Evolutionary conservation across 371 early-diverging fungal genomes (phyloP), one percentile per base, ranked within the genome.

Genomic region (Mucor racemosus): DNA sequence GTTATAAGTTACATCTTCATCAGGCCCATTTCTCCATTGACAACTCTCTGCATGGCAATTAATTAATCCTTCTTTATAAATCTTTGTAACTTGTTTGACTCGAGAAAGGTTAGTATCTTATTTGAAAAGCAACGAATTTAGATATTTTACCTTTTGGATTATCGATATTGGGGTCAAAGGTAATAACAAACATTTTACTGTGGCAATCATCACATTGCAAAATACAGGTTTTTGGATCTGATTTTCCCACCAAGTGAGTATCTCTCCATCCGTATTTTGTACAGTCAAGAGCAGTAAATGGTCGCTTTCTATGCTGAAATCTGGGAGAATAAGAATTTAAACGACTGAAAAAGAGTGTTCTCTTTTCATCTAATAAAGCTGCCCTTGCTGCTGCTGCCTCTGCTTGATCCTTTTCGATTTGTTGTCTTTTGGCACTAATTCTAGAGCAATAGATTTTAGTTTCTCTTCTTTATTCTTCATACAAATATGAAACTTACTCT

Each of bases 241-340:
- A 19, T 10, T 65, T 56, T 8, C 14, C 17, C 10, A 34, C 13
- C 3, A 15, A 53, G 14, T 36, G 21, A 1, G 63, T 61, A 40
- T 70, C 58, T 21, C 33, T 40, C 71, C 71, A 70, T 14, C 71
- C 71, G 34, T 70, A 42, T 42, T 58, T 39, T 36, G 71, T 66
- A 35, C 66, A 62, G 13, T 66, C 62, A 3, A 70, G 50, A 14
- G 71, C 71, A 14, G 62, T 42, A 10, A 70, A 26, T 3, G 71
- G 71, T 17, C 71, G 66, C 4, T 44, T 40, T 33, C 38, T 26
- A n/a, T 17, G 15, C 40, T 58, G 31, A 31, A 56, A 70, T 17
- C 48, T 10, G 13, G 50, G 8, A 31, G 62, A 62, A 33, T 21
- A 70, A 5, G 44, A 53, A n/a, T 39, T 38, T 36, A 70, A 42